Evolutionary conservation across 225 moss, liverwort and hornwort genomes (phyloP).

Genomic region (Physcomitrellopsis africana): DNA sequence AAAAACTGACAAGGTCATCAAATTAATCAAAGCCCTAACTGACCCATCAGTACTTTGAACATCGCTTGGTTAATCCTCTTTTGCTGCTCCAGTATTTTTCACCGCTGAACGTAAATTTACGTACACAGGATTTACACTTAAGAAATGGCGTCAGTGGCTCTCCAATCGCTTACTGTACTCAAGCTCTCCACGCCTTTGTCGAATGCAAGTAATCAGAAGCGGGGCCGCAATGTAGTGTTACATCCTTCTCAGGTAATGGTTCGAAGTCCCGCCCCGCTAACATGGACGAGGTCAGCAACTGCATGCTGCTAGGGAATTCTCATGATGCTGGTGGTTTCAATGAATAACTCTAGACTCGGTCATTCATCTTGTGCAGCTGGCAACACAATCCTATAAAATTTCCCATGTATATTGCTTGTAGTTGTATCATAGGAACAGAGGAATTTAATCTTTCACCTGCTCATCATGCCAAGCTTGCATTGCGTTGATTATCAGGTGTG

Average conservation of each 20-base stretch:
- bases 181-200: constrained; percentile 34
- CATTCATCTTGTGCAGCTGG: background rate
- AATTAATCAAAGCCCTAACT: too few species aligned
- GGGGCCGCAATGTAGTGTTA: constrained; percentile 12
- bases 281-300: background rate
- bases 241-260: constrained; percentile 37
- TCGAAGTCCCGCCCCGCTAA: background rate
- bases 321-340: too few species aligned
- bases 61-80: background rate
- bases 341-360: too few species aligned
- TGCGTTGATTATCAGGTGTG: constrained; percentile 28
- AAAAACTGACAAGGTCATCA: too few species aligned
- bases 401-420: background rate
- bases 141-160: constrained; percentile 41
- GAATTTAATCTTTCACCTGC: background rate
- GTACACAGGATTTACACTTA: background rate
- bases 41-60: background rate
- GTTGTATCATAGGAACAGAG: background rate
- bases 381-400: background rate
- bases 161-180: constrained; percentile 40
- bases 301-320: background rate
- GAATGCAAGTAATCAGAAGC: constrained; percentile 20
- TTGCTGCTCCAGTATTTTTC: background rate
- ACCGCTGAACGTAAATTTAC: constrained; percentile 6
- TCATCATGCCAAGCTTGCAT: background rate